A percentile compares a stretch with the other conserved stretches of the same genome.
Conservation (phyloP, 2,329 filamentous ascomycete genomes). For the Penicillium sp. region DNA sequence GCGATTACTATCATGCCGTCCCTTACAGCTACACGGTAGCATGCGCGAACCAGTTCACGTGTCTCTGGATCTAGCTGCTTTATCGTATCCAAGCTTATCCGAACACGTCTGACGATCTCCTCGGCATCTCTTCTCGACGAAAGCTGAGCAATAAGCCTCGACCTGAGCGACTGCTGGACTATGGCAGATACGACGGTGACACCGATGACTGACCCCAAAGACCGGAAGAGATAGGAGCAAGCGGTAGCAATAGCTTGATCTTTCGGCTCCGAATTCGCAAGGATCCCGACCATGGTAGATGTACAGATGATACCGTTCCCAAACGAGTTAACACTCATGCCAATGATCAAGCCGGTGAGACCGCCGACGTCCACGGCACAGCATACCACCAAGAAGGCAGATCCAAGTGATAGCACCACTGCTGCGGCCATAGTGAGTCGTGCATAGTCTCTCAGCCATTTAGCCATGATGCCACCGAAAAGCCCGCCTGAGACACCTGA, state of each 20-base stretch:
- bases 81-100: no score
- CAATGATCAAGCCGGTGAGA: slow-evolving; percentile 59
- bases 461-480: slow-evolving; percentile 68
- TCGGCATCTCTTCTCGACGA: no score
- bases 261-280: slow-evolving; percentile 68
- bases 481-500: slow-evolving; percentile 68
- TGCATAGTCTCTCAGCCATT: slow-evolving; percentile 72
- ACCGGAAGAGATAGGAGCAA: slow-evolving; percentile 80
- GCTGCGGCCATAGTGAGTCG: slow-evolving; percentile 67
- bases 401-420: slow-evolving; percentile 56
- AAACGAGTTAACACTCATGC: slow-evolving; percentile 60
- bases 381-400: slow-evolving; percentile 60
- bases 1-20: no score
- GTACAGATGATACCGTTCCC: slow-evolving; percentile 68
- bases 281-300: slow-evolving; percentile 55
- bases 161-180: slow-evolving; percentile 70
- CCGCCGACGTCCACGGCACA: slow-evolving; percentile 58
- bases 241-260: slow-evolving; percentile 80
- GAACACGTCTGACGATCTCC: no score
- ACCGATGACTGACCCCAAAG: slow-evolving; percentile 68
- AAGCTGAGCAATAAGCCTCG: no score
- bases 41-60: no score
- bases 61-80: no score
- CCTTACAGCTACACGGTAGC: no score
- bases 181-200: slow-evolving; percentile 72